These are phyloP conservation scores for Isoetes taiwanensis DNA, from an alignment of 75 land plant species.

Conservation along the genomic window DNA sequence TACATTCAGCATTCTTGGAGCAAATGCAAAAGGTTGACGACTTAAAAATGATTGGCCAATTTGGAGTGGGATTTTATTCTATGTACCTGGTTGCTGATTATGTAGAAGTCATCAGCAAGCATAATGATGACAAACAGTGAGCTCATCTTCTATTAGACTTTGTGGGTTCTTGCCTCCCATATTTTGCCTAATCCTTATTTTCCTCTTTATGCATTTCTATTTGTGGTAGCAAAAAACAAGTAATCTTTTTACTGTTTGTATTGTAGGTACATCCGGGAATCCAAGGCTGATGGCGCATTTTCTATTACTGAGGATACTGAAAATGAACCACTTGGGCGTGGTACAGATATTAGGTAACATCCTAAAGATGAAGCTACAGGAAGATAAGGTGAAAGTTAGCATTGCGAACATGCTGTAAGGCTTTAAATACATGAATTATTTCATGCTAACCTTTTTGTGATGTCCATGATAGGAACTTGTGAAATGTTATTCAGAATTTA, in stretches of 20 bases:
- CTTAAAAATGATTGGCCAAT: conserved; percentile 89
- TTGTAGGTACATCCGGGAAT: conserved; percentile 93
- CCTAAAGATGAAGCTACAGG: conserved; percentile 79
- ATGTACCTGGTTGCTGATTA: conserved; percentile 94
- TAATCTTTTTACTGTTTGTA: background rate
- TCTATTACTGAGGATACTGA: conserved; percentile 80
- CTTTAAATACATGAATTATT: no score
- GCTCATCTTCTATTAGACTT: conserved; percentile 18
- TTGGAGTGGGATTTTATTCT: conserved; percentile 98
- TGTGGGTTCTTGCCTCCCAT: no score
- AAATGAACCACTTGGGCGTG: conserved; percentile 92
- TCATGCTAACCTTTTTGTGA: no score
- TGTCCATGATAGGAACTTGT: conserved; percentile 99
- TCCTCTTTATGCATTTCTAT: no score
- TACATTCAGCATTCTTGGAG: conserved; percentile 73
- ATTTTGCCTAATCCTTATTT: no score
- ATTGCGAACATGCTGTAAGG: no score
- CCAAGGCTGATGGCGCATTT: conserved; percentile 95
- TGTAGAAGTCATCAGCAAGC: conserved; percentile 97
- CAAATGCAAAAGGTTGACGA: conserved; percentile 94
- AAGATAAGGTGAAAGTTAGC: conserved; percentile 62
- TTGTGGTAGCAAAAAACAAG: background rate
- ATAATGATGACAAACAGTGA: conserved; percentile 97
- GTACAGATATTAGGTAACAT: conserved; percentile 86
- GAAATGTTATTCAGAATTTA: conserved; percentile 87